phyloP scores from a whole-genome alignment of 352 stramenopile species.

The Globisporangium cylindrosporum region DNA sequence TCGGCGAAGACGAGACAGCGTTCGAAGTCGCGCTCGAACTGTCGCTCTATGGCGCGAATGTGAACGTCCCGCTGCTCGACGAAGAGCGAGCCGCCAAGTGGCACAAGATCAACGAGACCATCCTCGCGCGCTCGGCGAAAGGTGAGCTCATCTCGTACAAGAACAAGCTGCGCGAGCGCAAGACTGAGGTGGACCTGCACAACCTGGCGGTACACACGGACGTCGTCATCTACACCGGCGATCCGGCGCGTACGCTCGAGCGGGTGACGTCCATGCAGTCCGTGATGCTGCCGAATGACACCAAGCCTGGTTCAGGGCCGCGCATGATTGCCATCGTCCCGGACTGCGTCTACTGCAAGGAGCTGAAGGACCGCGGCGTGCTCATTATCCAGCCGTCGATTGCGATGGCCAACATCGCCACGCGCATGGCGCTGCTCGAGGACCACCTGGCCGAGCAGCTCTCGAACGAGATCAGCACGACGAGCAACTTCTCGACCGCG shows the following conservation, averaged over 20 bases:
- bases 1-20: conserved; percentile 58
- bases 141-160: conserved; percentile 63
- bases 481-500: conserved; percentile 12
- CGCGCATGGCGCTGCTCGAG: conserved; percentile 59
- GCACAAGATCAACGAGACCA: conserved; percentile 58
- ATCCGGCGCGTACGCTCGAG: conserved; percentile 39
- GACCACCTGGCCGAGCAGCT: conserved; percentile 33
- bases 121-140: conserved; percentile 45
- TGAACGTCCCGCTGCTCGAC: conserved; percentile 60
- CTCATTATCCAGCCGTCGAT: conserved; percentile 62
- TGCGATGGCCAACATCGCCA: conserved; percentile 64
- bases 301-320: conserved; percentile 22
- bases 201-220: conserved; percentile 24
- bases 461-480: conserved; percentile 39
- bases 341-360: conserved; percentile 31
- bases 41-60: conserved; percentile 55
- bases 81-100: conserved; percentile 55
- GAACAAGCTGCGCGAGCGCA: conserved; percentile 37
- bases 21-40: conserved; percentile 65
- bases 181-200: too few species aligned
- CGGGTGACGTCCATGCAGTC: conserved; percentile 39
- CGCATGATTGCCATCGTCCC: conserved; percentile 58
- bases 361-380: conserved; percentile 43
- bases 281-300: conserved; percentile 30
- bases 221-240: conserved; percentile 61